Evolutionary conservation across 1,284 basidiomycete genomes (phyloP).

Genomic region (Phylloboletellus chloephorus): DNA sequence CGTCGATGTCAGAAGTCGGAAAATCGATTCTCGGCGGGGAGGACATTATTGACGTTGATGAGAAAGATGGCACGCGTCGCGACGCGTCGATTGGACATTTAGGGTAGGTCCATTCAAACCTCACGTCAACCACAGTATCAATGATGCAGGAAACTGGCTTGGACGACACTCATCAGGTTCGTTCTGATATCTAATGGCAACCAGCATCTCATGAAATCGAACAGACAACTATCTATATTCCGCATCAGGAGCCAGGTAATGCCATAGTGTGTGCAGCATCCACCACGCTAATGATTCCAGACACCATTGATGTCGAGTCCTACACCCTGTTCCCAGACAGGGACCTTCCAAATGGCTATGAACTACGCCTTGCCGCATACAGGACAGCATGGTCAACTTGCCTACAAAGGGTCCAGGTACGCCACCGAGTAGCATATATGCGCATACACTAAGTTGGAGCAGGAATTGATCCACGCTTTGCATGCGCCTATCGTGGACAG

Average conservation of each 20-base stretch:
- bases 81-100: slow-evolving; percentile 37
- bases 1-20: slow-evolving; percentile 54
- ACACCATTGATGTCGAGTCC: slow-evolving; percentile 13
- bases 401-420: slow-evolving; percentile 43
- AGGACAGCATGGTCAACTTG: slow-evolving; percentile 46
- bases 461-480: slow-evolving; percentile 43
- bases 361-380: slow-evolving; percentile 44
- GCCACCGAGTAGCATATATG: slow-evolving; percentile 8
- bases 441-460: slow-evolving; percentile 1
- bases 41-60: slow-evolving; percentile 43
- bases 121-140: slow-evolving; percentile 5
- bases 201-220: slow-evolving; percentile 9
- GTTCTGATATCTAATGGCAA: slow-evolving; percentile 1
- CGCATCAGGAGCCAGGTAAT: slow-evolving; percentile 27
- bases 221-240: slow-evolving; percentile 35
- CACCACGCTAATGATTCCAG: slow-evolving; percentile 11
- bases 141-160: slow-evolving; percentile 21
- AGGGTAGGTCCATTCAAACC: slow-evolving; percentile 24
- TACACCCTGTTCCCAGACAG: slow-evolving; percentile 26
- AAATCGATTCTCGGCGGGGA: slow-evolving; percentile 65
- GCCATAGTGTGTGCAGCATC: background rate
- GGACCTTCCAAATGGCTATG: slow-evolving; percentile 39
- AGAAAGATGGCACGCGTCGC: slow-evolving; percentile 37
- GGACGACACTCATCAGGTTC: slow-evolving; percentile 27
- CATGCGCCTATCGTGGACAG: slow-evolving; percentile 40